These are phyloP conservation scores for Exophiala phaeomuriformis DNA, from an alignment of 2,329 filamentous ascomycete species.

Conservation along the genomic window DNA sequence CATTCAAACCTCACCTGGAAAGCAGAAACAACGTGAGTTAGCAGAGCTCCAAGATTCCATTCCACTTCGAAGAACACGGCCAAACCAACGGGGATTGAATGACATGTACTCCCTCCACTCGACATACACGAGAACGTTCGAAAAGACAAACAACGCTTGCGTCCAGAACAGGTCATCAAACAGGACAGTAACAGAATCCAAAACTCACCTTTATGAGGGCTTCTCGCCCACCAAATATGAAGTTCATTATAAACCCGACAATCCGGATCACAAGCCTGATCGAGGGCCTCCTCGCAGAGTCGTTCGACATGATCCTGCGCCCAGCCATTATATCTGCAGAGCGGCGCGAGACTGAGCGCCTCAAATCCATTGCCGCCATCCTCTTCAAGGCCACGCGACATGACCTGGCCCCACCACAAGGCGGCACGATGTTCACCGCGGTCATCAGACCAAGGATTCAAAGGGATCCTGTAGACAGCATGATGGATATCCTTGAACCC, in stretches of 20 bases:
- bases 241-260: constrained; percentile 61
- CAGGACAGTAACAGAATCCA: background rate
- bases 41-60: too few relatives aligned
- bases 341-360: constrained; percentile 63
- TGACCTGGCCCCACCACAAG: constrained; percentile 73
- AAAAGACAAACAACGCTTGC: too few relatives aligned
- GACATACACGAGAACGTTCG: too few relatives aligned
- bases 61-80: too few relatives aligned
- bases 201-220: constrained; percentile 6
- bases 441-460: constrained; percentile 66
- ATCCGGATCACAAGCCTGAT: constrained; percentile 61
- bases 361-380: constrained; percentile 44
- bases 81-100: too few relatives aligned
- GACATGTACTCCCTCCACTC: too few relatives aligned
- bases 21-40: too few relatives aligned
- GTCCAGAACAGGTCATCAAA: too few relatives aligned
- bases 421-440: constrained; percentile 61
- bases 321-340: constrained; percentile 60
- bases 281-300: constrained; percentile 56
- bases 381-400: constrained; percentile 52
- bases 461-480: constrained; percentile 59
- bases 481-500: constrained; percentile 78
- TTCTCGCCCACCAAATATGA: constrained; percentile 33
- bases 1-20: too few relatives aligned
- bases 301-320: constrained; percentile 54